Base-by-base conservation (phyloP, 768 basidiomycete species). In the Pisolithus tinctorius region DNA sequence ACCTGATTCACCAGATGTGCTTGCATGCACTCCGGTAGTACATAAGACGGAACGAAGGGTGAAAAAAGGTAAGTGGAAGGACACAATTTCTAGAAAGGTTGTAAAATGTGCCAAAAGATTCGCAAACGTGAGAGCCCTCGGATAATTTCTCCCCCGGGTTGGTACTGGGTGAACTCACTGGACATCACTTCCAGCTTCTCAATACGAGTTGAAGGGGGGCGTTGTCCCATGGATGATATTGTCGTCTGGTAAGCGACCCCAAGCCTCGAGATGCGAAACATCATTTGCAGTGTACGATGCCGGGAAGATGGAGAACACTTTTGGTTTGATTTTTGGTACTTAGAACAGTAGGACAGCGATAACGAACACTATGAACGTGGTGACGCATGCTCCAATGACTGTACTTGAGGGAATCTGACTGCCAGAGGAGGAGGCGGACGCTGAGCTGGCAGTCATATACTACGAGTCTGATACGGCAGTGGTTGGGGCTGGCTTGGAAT, bases 331-430 rank as follows among this genome's bases (percentile, higher is more conserved):
- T 67, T 49, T 63, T 68, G 55, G 65, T 71, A 58, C 45, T 68
- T 74, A 65, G 80, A 82, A 51, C 80, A 73, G 70, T 38, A 79
- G 71, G 44, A 87, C 64, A 20, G 77, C 63, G 30, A 74, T 60
- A 30, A 75, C 71, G 42, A 82, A 77, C 38, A 76, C 76, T 20
- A 61, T 26, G 57, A 86, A 74, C 25, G 82, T 79, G 4, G 77
- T 84, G 1, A 84, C 68, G 55, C 84, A 86, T 20, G 76, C 75
- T 4, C 77, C 85, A 31, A 88, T 70, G 31, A 85, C 83, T 6
- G 81, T 77, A 50, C 74, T 71, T 1, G 72, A 34, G 72, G 72
- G 50, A 26, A 67, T 64, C 31, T 65, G 51, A 30, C 50, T 48
- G 4, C 36, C 34, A 17, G 66, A 52, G 4, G 66, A 46, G 23